These are phyloP conservation scores for Tritrichomonas musculus DNA, from an alignment of 208 protist species.

Conservation along the genomic window DNA sequence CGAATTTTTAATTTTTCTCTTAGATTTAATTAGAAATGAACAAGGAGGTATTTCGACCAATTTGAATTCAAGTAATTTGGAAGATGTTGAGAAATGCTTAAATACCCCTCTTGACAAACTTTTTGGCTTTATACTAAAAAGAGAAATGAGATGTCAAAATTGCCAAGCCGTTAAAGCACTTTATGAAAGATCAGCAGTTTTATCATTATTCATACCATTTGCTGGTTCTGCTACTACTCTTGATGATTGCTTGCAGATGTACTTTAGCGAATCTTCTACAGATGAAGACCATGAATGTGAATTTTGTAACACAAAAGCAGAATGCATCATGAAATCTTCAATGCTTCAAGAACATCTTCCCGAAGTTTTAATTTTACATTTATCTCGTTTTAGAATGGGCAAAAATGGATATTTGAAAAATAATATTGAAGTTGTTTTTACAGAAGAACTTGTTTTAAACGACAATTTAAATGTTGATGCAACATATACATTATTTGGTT, in stretches of 20 bases:
- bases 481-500: neutral
- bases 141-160: neutral
- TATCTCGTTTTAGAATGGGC: neutral
- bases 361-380: neutral
- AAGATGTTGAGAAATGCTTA: neutral
- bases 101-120: neutral
- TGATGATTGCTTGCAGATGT: neutral
- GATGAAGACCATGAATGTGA: neutral
- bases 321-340: neutral
- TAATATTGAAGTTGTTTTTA: neutral
- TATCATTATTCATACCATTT: neutral
- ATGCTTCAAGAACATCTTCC: neutral
- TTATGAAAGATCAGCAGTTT: neutral
- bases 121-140: neutral
- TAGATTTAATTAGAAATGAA: neutral
- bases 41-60: neutral
- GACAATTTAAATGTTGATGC: neutral
- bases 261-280: neutral
- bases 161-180: neutral
- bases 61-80: neutral
- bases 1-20: neutral
- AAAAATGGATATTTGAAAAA: neutral
- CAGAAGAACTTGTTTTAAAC: neutral
- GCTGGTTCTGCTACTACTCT: neutral
- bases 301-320: neutral